Evolutionary conservation across 139 green algal species (phyloP), one percentile per base, ranked within the genome.

Genomic region (Chlamydomonas sp.): DNA sequence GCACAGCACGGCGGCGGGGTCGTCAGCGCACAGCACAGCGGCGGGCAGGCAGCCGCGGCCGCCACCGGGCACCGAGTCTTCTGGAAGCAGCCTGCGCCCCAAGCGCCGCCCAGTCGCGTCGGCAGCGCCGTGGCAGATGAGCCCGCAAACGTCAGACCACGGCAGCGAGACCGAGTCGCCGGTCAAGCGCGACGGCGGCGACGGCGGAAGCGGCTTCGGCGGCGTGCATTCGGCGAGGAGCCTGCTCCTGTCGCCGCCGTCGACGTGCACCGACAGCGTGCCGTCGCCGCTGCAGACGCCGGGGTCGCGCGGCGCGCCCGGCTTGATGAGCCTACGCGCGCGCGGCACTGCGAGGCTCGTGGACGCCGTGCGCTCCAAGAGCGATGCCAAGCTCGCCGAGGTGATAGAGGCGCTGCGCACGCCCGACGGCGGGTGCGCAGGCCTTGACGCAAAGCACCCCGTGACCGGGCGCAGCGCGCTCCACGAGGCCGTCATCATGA

Each of bases 401-500:
- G 59, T 33, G 16, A n/a, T 66, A 33, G 59, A 66, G 8, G 33
- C 6, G 4, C 43, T 66, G 31, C 59, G 59, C 20, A 30, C 22
- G 26, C 26, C 54, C 24, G 29, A 20, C 5, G 59, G 59, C 8
- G 59, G 4, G 31, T 66, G 22, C 29, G 31, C 59, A 66, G 76
- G 76, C 47, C n/a, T 83, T 24, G 75, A 83, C 64, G 69, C 73
- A 22, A 36, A 36, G 36, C 77, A 82, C 58, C 36, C 47, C 6
- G 64, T 76, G 54, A 76, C 74, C 0, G 70, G 74, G 29, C 73
- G 72, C 38, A 83, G 76, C 3, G 71, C 79, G 0, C 50, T 88
- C 60, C 76, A 85, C 36, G 82, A 88, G 43, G 82, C 82, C 0
- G 73, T 81, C 2, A 67, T 70, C 34, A 16, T 76, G 38, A 79